Percentiles rank a stretch among this genome's conserved stretches.
These are phyloP conservation scores for Posidonia australis DNA, from an alignment of 106 monocot species.

Conservation along the genomic window DNA sequence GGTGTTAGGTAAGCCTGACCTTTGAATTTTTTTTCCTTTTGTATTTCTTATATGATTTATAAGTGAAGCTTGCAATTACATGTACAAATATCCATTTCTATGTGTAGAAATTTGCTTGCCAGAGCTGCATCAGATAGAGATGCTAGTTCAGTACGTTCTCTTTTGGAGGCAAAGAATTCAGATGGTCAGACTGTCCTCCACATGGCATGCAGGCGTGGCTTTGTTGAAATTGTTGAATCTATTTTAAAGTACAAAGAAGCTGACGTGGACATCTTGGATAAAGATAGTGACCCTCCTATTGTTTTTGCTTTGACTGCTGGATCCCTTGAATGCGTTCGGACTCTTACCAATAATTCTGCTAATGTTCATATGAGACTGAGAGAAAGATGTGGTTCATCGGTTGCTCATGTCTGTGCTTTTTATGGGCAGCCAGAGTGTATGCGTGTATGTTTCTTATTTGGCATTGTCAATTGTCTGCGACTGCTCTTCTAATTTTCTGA, in stretches of 20 bases:
- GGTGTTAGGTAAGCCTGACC: constrained; percentile 54
- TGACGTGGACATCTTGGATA: constrained; percentile 79
- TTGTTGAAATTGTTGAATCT: constrained; percentile 62
- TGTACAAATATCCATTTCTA: not conserved
- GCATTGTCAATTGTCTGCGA: constrained; percentile 1
- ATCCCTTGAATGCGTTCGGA: constrained; percentile 61
- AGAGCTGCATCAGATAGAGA: constrained; percentile 50
- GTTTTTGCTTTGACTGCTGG: constrained; percentile 88
- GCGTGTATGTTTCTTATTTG: constrained; percentile 39
- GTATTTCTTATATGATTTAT: not conserved
- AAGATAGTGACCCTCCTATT: constrained; percentile 92
- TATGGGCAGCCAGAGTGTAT: constrained; percentile 98
- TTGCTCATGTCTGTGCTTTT: constrained; percentile 87
- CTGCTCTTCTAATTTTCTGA: constrained; percentile 2
- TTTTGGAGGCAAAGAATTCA: constrained; percentile 76
- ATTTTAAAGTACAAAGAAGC: constrained; percentile 74
- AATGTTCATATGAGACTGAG: constrained; percentile 48
- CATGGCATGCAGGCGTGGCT: constrained; percentile 78
- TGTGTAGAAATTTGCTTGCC: constrained; percentile 62
- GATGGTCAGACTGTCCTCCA: constrained; percentile 90
- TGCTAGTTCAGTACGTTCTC: constrained; percentile 43
- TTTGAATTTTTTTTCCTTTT: not conserved
- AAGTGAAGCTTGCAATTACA: not conserved
- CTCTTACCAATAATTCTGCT: constrained; percentile 68
- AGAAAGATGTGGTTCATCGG: constrained; percentile 61